Evolutionary conservation across 2,329 filamentous ascomycete species (phyloP).

Genomic region (Beauveria caledonica): DNA sequence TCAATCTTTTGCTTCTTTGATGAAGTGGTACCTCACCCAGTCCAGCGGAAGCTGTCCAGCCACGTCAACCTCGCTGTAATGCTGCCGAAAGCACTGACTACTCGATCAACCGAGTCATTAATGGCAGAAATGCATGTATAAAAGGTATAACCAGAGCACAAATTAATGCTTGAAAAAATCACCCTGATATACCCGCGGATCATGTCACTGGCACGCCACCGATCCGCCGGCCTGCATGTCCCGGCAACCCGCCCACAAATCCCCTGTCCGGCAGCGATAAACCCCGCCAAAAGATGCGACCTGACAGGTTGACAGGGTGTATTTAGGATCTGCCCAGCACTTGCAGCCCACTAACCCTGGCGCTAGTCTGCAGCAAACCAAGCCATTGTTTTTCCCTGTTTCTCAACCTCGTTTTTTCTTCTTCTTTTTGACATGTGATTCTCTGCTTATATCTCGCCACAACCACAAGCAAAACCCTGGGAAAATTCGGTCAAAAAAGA

Average conservation of each 20-base stretch:
- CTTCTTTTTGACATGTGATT: not conserved
- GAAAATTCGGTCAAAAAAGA: no score
- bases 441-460: not conserved
- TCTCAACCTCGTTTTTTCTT: not conserved
- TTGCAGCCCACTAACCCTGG: not conserved
- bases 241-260: no score
- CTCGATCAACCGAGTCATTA: no score
- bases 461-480: not conserved
- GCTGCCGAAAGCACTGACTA: no score
- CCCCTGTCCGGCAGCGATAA: not conserved
- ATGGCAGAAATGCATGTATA: no score
- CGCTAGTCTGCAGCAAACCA: not conserved
- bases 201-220: not conserved
- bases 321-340: no score
- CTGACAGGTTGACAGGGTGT: not conserved
- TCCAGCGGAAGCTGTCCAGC: no score
- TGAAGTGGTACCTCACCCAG: no score
- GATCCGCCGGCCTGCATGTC: not conserved
- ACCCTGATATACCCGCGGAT: not conserved
- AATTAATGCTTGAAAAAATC: not conserved
- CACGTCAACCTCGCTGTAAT: no score
- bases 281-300: not conserved
- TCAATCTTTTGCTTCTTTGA: no score
- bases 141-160: no score
- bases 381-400: not conserved